Base-by-base conservation (phyloP, 73 alveolate species). In the Paramecium biaurelia region DNA sequence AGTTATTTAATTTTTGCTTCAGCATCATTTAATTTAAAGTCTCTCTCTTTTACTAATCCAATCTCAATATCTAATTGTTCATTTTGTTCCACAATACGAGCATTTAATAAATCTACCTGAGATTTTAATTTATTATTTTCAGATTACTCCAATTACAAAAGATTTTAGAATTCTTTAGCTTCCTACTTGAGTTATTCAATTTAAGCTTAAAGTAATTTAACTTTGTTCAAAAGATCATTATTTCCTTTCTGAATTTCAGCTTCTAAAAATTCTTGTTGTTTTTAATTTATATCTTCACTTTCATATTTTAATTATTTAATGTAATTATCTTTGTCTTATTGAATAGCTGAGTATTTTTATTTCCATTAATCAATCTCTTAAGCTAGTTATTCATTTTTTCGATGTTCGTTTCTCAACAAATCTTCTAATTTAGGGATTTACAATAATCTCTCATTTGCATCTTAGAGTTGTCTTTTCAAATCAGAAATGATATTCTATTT, bases 281-380 rank as follows among this genome's bases (percentile, higher is more conserved):
- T 38, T 76, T 38, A 37, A 37, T 35, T 37, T 4, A 76, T 76
- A 35, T 32, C 43, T 76, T 76, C 89, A 37, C 45, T 41, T n/a
- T 76, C 89, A 37, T 14, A 26, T 15, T 70, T 8, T 37, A 30
- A 70, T 24, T n/a, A 34, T 76, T 42, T 37, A 7, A 76, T 76
- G 2, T 37, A 21, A 10, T 76, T 7, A 42, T 38, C 70, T 37
- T 21, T 76, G 4, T 76, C 89, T 18, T 32, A 24, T 35, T 4
- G 18, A 18, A 37, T 41, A 15, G 57, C 41, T 42, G 21, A 2
- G n/a, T 76, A 42, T 12, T 76, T 42, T n/a, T 37, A 32, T 41
- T 76, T 76, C 89, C 89, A 76, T 37, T 37, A 18, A 26, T 76
- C 89, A n/a, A 76, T 32, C 8, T 76, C 68, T 38, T 32, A 38